These are phyloP conservation scores for Dianthus caryophyllus DNA, from an alignment of 148 eudicot species.

Conservation along the genomic window DNA sequence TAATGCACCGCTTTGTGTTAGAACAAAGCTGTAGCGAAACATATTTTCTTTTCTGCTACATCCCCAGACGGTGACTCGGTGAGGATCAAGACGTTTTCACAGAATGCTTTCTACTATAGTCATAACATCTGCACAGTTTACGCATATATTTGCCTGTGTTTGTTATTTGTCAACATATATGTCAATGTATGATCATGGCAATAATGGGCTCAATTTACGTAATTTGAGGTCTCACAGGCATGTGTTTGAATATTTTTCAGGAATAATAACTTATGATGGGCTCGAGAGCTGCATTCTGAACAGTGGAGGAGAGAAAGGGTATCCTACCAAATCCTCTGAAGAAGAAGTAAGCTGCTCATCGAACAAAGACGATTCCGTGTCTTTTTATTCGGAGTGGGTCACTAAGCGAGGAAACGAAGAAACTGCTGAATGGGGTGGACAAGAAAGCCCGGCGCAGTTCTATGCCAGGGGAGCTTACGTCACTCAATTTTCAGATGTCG, in stretches of 20 bases:
- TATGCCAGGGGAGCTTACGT: constrained; percentile 35
- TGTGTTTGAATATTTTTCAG: constrained; percentile 38
- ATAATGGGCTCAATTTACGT: neutral
- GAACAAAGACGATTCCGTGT: constrained; percentile 55
- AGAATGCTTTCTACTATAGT: neutral
- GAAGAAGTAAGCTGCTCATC: constrained; percentile 81
- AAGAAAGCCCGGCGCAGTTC: constrained; percentile 44
- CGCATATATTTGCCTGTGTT: neutral
- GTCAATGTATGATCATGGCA: neutral
- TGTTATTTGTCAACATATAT: neutral
- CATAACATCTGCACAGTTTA: neutral
- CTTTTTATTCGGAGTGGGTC: constrained; percentile 56
- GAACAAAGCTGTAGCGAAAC: neutral
- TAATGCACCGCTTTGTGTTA: neutral
- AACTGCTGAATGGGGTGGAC: constrained; percentile 43
- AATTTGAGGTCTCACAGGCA: neutral
- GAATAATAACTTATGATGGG: constrained; percentile 73
- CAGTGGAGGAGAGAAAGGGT: constrained; percentile 45
- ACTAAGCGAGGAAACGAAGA: constrained; percentile 49
- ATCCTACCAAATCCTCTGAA: constrained; percentile 40
- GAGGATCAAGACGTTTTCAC: neutral
- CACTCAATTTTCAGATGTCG: constrained; percentile 48
- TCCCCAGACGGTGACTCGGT: neutral
- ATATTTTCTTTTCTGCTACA: neutral
- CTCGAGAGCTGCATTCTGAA: constrained; percentile 78